Percentiles rank a stretch among this genome's conserved stretches.
These are phyloP conservation scores for Cenchrus americanus DNA, from an alignment of 176 grass and related monocot species.

Conservation along the genomic window DNA sequence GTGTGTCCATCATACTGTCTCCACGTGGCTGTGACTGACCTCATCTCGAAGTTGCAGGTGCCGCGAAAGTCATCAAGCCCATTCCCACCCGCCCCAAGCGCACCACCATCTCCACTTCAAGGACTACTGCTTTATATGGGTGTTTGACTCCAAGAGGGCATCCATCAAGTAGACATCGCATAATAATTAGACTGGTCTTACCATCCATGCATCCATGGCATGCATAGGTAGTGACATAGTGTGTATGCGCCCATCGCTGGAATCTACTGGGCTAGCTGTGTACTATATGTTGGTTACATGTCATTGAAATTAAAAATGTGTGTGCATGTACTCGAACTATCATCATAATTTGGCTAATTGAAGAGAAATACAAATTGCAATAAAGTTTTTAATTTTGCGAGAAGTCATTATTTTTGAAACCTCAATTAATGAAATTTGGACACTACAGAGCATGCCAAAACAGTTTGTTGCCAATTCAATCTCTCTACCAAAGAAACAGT, in stretches of 20 bases:
- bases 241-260: neutral
- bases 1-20: neutral
- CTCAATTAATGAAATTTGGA: too few species aligned
- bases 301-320: neutral
- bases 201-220: neutral
- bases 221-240: neutral
- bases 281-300: neutral
- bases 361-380: neutral
- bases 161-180: slow-evolving; percentile 10
- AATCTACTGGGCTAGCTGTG: neutral
- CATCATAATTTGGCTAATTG: neutral
- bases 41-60: too few species aligned
- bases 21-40: slow-evolving; percentile 3
- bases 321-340: neutral
- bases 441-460: too few species aligned
- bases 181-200: neutral
- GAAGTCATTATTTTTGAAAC: too few species aligned
- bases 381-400: neutral
- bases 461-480: too few species aligned
- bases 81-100: too few species aligned
- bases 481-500: too few species aligned
- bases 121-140: too few species aligned
- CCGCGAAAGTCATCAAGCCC: too few species aligned
- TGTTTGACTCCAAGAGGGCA: slow-evolving; percentile 20
- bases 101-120: too few species aligned